These are phyloP conservation scores for Aphanomyces astaci DNA, from an alignment of 352 stramenopile genomes.

Conservation along the genomic window DNA sequence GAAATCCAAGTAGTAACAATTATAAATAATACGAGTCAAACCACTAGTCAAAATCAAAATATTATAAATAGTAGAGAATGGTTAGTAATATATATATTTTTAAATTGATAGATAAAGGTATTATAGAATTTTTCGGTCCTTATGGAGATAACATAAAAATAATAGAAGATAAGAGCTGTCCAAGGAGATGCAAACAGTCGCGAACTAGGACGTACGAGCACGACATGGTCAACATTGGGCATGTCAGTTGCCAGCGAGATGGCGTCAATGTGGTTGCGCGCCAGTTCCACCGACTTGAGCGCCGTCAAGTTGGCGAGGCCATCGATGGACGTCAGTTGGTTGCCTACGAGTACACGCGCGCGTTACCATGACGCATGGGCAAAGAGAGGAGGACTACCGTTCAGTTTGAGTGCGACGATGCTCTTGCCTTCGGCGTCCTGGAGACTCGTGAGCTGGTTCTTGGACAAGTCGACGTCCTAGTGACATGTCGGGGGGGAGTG, in stretches of 20 bases:
- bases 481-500: not conserved
- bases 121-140: no score
- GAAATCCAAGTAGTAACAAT: no score
- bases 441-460: conserved; percentile 55
- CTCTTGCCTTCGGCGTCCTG: conserved; percentile 43
- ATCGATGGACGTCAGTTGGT: conserved; percentile 40
- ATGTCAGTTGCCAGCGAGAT: conserved; percentile 36
- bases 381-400: conserved; percentile 41
- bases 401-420: conserved; percentile 52
- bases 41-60: no score
- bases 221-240: conserved; percentile 43
- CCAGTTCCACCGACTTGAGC: conserved; percentile 47
- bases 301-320: conserved; percentile 41
- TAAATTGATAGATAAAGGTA: no score
- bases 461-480: conserved; percentile 51
- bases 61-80: no score
- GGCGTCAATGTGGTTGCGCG: conserved; percentile 43
- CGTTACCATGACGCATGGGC: conserved; percentile 46
- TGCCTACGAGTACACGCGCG: conserved; percentile 28
- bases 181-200: no score
- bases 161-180: no score
- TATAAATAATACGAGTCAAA: no score
- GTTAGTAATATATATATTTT: no score
- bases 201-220: conserved; percentile 50
- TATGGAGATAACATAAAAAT: no score